Base-by-base conservation (phyloP, 768 basidiomycete genomes). In the Sporobolomyces phaffii region DNA sequence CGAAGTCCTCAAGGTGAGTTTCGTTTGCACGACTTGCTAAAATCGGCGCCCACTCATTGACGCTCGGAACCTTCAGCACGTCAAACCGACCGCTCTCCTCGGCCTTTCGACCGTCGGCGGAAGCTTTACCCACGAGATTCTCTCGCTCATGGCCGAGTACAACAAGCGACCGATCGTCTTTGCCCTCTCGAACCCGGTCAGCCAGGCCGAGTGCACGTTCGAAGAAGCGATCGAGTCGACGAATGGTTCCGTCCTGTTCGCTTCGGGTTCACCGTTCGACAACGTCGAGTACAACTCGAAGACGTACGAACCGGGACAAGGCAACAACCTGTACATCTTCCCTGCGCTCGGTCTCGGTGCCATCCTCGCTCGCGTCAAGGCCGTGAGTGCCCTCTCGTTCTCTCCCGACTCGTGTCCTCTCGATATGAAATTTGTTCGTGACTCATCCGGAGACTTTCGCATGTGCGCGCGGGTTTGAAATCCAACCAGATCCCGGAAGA, bases 81-180 rank as follows among this genome's bases (percentile, higher is more conserved):
- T 93, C 64, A 84, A 87, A 76, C 92, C 92, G 11, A 94, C 92
- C 22, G 90, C 89, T 15, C 83, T 96, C 40, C 82, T 94, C 72
- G 91, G 91, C 28, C 84, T 94, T 33, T 91, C 89, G n/a, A 93
- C 92, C 26, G 85, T 87, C 73, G 83, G 83, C 64, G 86, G 85
- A 36, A 88, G 90, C 2, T 96, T 94, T 80, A 83, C 80, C 53
- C 80, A 85, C 45, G 81, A 82, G 20, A 86, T 89, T 57, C 83
- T 94, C 53, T 80, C 84, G 69, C 79, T 83, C 1, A 91, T 96
- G 91, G 84, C 86, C 22, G 81, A 82, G 33, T 81, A 87, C 73
- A 94, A 92, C 77, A 80, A 84, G 6, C 83, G 85, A 22, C 92
- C 92, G 28, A 91, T 94, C 80, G 84, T 94, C 76, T 94, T 94